Conservation (phyloP, 345 rosid genomes). For the Eucalyptus decipiens region DNA sequence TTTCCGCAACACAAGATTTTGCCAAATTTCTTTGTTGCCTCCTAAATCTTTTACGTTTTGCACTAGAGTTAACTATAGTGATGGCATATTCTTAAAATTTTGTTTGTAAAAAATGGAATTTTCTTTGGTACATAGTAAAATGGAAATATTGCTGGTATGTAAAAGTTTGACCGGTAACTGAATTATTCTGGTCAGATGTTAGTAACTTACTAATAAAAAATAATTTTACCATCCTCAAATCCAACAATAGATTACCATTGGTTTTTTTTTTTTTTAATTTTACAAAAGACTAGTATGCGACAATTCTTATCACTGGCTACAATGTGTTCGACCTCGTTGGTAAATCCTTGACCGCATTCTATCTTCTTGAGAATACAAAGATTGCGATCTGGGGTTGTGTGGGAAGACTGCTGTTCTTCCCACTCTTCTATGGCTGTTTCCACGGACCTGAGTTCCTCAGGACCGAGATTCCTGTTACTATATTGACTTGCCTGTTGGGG, state of each 20-base stretch:
- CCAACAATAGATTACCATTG: too few relatives aligned
- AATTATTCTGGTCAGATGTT: not conserved
- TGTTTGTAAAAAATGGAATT: too few relatives aligned
- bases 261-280: too few relatives aligned
- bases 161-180: not conserved
- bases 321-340: conserved; percentile 93
- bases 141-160: not conserved
- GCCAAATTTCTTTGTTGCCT: not conserved
- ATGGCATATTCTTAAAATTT: not conserved
- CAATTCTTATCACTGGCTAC: conserved; percentile 61
- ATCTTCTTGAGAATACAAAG: conserved; percentile 46
- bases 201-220: not conserved
- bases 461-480: conserved; percentile 76
- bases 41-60: not conserved
- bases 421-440: conserved; percentile 75
- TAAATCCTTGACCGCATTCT: conserved; percentile 66
- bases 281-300: conserved; percentile 77
- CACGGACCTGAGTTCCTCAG: conserved; percentile 74
- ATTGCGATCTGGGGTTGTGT: conserved; percentile 55
- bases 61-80: not conserved
- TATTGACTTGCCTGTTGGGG: conserved; percentile 69
- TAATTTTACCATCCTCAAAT: not conserved
- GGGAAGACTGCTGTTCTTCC: conserved; percentile 76
- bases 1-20: too few relatives aligned
- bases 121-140: too few relatives aligned